Percentiles rank a stretch among this genome's conserved stretches.
Conservation (phyloP, 2,329 filamentous ascomycete genomes). For the Talaromyces sp. region DNA sequence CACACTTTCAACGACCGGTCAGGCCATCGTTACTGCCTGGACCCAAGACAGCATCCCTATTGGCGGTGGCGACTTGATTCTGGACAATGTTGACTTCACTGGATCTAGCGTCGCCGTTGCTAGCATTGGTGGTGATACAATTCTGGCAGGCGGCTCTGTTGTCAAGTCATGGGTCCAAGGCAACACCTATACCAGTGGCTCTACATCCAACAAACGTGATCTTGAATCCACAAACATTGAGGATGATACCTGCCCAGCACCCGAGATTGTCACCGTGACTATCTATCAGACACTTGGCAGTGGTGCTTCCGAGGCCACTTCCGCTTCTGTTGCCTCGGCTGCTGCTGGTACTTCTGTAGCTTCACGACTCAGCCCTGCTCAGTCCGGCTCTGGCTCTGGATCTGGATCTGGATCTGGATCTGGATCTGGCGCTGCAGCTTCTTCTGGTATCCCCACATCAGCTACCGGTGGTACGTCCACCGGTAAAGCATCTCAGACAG, state of each 20-base stretch:
- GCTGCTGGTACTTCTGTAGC: conserved; percentile 4
- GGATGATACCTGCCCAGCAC: conserved; percentile 15
- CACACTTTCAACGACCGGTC: conserved; percentile 68
- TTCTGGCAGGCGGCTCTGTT: conserved; percentile 68
- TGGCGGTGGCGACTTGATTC: conserved; percentile 75
- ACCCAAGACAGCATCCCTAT: conserved; percentile 57
- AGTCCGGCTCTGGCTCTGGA: conserved; percentile 1
- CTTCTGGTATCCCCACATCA: background rate
- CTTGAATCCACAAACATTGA: background rate
- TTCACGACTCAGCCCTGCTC: background rate
- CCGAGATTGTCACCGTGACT: conserved; percentile 18
- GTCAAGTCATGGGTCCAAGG: conserved; percentile 77
- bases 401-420: conserved; percentile 1
- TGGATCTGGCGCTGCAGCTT: background rate
- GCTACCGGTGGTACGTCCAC: background rate
- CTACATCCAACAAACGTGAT: conserved; percentile 19
- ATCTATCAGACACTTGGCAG: conserved; percentile 14
- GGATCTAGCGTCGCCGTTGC: conserved; percentile 67
- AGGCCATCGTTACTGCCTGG: conserved; percentile 76
- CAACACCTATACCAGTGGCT: conserved; percentile 58
- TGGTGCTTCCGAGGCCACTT: conserved; percentile 4
- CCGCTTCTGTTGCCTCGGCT: background rate
- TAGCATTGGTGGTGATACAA: conserved; percentile 51
- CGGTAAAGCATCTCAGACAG: background rate
- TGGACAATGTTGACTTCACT: conserved; percentile 86